Conservation (phyloP, 768 basidiomycete genomes). For the Naematelia aurantialba region DNA sequence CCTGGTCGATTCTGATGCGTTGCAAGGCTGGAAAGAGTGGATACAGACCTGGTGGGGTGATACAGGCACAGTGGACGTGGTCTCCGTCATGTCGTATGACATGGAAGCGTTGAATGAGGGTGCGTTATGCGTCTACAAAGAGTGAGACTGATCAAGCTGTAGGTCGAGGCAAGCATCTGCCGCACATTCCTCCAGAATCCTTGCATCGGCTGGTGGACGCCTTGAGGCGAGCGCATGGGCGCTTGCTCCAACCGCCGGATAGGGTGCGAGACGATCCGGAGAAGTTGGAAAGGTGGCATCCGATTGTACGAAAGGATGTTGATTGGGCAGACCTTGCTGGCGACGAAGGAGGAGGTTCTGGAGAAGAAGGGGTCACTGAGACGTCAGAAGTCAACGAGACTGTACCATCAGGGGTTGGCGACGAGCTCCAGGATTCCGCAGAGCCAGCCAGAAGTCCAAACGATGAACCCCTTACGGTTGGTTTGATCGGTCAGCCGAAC, state of each 20-base stretch:
- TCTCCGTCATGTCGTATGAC: conserved; percentile 20
- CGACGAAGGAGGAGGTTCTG: background rate
- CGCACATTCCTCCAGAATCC: conserved; percentile 66
- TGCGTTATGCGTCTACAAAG: conserved; percentile 14
- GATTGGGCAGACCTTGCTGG: conserved; percentile 63
- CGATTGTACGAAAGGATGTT: conserved; percentile 62
- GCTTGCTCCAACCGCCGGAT: conserved; percentile 66
- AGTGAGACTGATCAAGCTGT: conserved; percentile 1
- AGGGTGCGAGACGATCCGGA: conserved; percentile 56
- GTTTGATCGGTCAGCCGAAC: conserved; percentile 91
- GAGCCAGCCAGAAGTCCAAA: too few species aligned
- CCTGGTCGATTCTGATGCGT: conserved; percentile 62
- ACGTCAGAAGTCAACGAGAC: conserved; percentile 4
- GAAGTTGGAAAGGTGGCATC: conserved; percentile 62
- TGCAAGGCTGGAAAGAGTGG: conserved; percentile 45
- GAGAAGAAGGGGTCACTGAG: too few species aligned
- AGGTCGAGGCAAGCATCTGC: conserved; percentile 52
- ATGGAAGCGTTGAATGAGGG: conserved; percentile 5
- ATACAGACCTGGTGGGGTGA: conserved; percentile 50
- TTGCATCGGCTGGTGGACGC: conserved; percentile 64
- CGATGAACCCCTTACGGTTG: conserved; percentile 62
- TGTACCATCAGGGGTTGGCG: too few species aligned
- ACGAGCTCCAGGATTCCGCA: conserved; percentile 24
- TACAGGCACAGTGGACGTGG: conserved; percentile 55
- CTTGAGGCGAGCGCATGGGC: conserved; percentile 63